Base-by-base conservation (phyloP, 805 yeast genomes). In the Sugiyamaella mastotermitis region DNA sequence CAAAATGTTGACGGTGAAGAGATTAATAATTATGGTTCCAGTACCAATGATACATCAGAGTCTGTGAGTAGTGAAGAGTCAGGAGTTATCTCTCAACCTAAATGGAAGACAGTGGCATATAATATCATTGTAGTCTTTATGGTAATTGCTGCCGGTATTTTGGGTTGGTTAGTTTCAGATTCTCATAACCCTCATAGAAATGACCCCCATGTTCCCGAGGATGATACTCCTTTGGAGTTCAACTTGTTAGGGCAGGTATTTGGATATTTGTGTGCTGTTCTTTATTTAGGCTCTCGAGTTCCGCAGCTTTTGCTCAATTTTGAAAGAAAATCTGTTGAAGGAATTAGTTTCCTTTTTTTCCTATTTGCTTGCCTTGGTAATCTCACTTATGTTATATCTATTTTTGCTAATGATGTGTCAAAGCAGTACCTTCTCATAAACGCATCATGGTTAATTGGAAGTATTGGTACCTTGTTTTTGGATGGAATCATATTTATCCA, bases 301-400 rank as follows among this genome's bases (percentile, higher is more conserved):
- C 98, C 98, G 1, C 98, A 92, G 63, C 85, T 92, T 38, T 58
- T 85, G 42, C 69, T 90, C 44, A 92, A 92, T 62, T 85, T 71
- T 55, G 70, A 80, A 57, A 73, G 97, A 55, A 88, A 87, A 62
- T 82, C 94, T 1, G 87, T 96, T 57, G 97, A 92, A 45, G 97
- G 97, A 17, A 83, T 90, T 34, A 85, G 95, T 8, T 85, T 92
- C 55, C 70, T 90, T 69, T 90, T 92, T 62, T 90, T 90, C 63
- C 64, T 92, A 16, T 90, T 92, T 69, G 97, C 98, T 15, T 87
- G 96, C 58, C 65, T 90, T 40, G 98, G 98, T 33, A 92, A 90
- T 58, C 66, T 84, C 54, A 85, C 96, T 1, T 92, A 87, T 52
- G 95, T 92, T 28, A 72, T 84, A 10, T 82, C 94, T 8, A 90